A percentile compares a stretch with the other conserved stretches of the same genome.
Conservation (phyloP, 768 basidiomycete genomes). For the Termitomyces sp. region DNA sequence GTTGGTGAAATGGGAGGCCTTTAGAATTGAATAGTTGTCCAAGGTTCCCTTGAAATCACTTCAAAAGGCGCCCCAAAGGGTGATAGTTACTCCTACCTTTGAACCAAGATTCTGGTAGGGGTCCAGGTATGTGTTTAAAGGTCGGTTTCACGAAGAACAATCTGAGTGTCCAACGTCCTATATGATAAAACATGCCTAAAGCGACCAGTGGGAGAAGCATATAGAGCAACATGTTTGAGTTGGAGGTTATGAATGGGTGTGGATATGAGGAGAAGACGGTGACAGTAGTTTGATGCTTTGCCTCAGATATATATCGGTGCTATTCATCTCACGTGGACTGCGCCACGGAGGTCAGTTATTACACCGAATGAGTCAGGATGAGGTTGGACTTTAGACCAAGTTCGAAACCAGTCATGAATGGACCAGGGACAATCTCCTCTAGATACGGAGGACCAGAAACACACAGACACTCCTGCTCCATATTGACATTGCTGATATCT, state of each 20-base stretch:
- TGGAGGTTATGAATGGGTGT: neutral
- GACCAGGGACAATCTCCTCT: neutral
- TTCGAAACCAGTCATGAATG: constrained; percentile 5
- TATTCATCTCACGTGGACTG: constrained; percentile 9
- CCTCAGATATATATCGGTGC: constrained; percentile 2
- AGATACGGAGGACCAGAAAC: neutral
- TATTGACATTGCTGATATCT: neutral
- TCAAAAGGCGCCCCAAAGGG: neutral
- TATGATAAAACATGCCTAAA: constrained; percentile 2
- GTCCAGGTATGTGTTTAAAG: constrained; percentile 28
- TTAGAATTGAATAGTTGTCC: constrained; percentile 38
- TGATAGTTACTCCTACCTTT: constrained; percentile 18
- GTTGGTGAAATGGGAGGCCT: constrained; percentile 36
- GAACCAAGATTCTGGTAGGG: constrained; percentile 27
- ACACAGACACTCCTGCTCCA: neutral
- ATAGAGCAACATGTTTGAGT: neutral
- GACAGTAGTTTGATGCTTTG: neutral
- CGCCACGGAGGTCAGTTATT: constrained; percentile 6
- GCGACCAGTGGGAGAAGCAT: neutral
- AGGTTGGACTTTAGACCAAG: neutral
- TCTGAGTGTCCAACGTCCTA: constrained; percentile 9
- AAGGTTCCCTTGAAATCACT: constrained; percentile 28
- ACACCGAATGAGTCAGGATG: neutral
- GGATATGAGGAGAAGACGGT: neutral
- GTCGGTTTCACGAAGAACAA: constrained; percentile 10